These are phyloP conservation scores for Ampelocalamus luodianensis DNA, from an alignment of 176 grass and related monocot genomes.

Conservation along the genomic window DNA sequence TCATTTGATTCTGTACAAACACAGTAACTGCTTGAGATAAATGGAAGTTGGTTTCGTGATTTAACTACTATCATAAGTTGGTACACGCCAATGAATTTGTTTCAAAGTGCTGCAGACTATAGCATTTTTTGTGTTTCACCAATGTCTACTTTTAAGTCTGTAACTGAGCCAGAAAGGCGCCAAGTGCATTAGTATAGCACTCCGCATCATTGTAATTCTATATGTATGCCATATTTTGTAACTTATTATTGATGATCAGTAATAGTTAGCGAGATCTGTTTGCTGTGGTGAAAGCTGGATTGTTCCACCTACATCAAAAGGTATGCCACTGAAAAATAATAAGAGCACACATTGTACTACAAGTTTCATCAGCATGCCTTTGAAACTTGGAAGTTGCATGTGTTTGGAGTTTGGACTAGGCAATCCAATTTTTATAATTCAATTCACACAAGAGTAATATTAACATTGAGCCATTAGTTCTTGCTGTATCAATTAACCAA, in stretches of 20 bases:
- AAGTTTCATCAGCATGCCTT: neutral
- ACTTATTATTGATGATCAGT: conserved; percentile 13
- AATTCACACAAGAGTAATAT: neutral
- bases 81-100: neutral
- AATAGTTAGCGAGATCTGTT: neutral
- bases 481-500: conserved; percentile 6
- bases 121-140: neutral
- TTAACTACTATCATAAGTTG: neutral
- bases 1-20: neutral
- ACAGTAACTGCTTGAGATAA: neutral
- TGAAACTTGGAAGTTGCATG: neutral
- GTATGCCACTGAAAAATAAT: neutral
- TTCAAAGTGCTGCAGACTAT: conserved; percentile 1
- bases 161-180: neutral
- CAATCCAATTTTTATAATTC: neutral
- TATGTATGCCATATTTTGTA: neutral
- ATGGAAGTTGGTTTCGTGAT: neutral
- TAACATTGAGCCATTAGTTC: conserved; percentile 1
- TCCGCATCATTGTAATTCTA: neutral
- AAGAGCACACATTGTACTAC: neutral
- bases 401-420: neutral
- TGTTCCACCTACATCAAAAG: neutral
- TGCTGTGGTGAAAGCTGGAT: neutral
- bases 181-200: neutral
- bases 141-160: neutral